Conservation (phyloP, 2,329 filamentous ascomycete species). For the Apiospora rasikravindrae region DNA sequence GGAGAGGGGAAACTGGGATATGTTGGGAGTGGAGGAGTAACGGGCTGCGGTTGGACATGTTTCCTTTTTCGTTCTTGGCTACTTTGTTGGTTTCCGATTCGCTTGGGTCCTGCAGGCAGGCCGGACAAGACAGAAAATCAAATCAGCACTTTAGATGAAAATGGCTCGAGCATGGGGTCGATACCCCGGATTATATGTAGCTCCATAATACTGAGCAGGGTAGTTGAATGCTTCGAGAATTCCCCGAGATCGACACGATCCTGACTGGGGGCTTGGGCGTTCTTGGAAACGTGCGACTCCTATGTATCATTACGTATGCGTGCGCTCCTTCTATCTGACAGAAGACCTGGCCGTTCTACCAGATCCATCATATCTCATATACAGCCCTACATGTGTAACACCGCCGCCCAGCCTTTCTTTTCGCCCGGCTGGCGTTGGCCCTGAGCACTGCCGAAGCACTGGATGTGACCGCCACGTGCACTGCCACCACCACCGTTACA, state of each 20-base stretch:
- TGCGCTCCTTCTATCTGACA: background rate
- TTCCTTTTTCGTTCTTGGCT: background rate
- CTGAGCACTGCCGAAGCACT: background rate
- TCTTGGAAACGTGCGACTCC: background rate
- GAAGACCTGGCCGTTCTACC: background rate
- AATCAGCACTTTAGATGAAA: background rate
- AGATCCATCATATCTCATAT: background rate
- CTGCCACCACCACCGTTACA: background rate
- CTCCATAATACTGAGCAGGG: background rate
- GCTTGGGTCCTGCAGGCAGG: background rate
- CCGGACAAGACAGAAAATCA: background rate
- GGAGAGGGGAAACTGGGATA: background rate
- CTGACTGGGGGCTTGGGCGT: background rate
- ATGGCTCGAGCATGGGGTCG: too few species aligned
- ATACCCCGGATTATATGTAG: background rate
- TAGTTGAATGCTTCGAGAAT: background rate
- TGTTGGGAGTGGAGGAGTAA: background rate
- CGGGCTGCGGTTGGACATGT: background rate
- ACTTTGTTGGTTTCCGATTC: constrained; percentile 2
- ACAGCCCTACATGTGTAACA: background rate
- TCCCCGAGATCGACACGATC: background rate
- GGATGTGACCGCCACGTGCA: background rate
- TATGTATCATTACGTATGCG: background rate
- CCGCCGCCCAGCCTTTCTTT: background rate
- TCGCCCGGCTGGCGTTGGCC: background rate